Conservation (phyloP, 805 yeast species). For the Nakazawaea ishiwadae region DNA sequence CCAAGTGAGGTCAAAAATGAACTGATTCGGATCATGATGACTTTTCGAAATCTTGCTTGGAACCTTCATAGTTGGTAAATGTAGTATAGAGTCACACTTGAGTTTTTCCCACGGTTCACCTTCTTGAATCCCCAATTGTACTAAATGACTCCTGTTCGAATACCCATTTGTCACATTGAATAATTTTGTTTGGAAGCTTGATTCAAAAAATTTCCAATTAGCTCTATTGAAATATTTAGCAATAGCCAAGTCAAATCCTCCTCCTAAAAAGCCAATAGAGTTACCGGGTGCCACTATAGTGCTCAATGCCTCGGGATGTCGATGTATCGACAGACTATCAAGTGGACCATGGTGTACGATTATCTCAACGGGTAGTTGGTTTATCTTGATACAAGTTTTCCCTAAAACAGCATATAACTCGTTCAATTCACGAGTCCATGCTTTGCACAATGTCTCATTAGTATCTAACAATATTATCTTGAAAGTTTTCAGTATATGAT, state of each 20-base stretch:
- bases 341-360: conserved; percentile 18
- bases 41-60: conserved; percentile 20
- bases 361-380: conserved; percentile 17
- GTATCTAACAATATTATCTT: conserved; percentile 20
- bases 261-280: conserved; percentile 44
- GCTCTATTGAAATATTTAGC: conserved; percentile 22
- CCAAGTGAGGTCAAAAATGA: conserved; percentile 36
- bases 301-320: conserved; percentile 15
- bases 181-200: conserved; percentile 15
- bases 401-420: conserved; percentile 13
- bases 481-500: conserved; percentile 6
- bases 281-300: conserved; percentile 48
- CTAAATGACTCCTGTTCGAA: conserved; percentile 24
- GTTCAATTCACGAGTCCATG: conserved; percentile 17
- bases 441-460: conserved; percentile 17
- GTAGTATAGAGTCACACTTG: conserved; percentile 27
- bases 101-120: conserved; percentile 22
- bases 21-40: conserved; percentile 12
- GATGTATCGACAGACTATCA: conserved; percentile 5
- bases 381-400: conserved; percentile 17
- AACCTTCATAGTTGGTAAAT: conserved; percentile 36
- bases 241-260: conserved; percentile 43
- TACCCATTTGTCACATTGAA: conserved; percentile 24
- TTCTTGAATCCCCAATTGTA: conserved; percentile 21
- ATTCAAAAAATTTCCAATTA: conserved; percentile 21